Evolutionary conservation across 164 flowering plant species (phyloP), one percentile per base, ranked within the genome.

Genomic region (Tetracentron sinense): DNA sequence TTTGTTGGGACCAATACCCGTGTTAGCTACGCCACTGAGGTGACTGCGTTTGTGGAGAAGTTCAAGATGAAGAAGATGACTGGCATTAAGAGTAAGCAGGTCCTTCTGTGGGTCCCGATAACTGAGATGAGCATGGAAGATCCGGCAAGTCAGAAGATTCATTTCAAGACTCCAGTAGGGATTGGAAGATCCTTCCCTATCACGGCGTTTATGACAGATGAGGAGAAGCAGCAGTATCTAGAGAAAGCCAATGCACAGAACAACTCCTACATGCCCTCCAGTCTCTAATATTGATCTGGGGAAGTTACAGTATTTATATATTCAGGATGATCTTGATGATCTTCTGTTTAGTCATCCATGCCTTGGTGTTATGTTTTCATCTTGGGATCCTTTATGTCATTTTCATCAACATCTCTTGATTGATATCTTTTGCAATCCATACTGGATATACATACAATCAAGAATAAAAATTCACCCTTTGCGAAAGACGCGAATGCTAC

Each of bases 31-130:
- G 83, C 82, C 0, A 14, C 46, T 0, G 97, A 93, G 74, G 94
- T 93, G 53, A 93, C 96, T 0, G 87, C 82, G 0, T 90, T 88
- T 33, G 74, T 93, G 15, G 98, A 90, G 78, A 85, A 81, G 67
- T 57, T 58, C 27, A 84, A 72, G 85, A 89, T 89, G 92, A 86
- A 74, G 82, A 85, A 79, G 78, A 80, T 89, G 86, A 85, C 78
- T 0, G 92, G 96, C 1, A 64, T 89, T 7, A 89, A 85, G 84
- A 85, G 84, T 74, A 89, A 81, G 72, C 98, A 90, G 71, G 22
- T 84, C 54, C 55, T 93, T 42, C 10, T 93, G 54, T 90, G 98
- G 98, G 83, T 93, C 22, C 96, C 98, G 0, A 77, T 93, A 1
- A 65, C 70, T 0, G 98, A 93, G 76, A 93, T 93, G 98, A 84